A percentile compares a stretch with the other conserved stretches of the same genome.
phyloP scores from a whole-genome alignment of 2,329 filamentous ascomycete species.

The Hypoxylon sp. region DNA sequence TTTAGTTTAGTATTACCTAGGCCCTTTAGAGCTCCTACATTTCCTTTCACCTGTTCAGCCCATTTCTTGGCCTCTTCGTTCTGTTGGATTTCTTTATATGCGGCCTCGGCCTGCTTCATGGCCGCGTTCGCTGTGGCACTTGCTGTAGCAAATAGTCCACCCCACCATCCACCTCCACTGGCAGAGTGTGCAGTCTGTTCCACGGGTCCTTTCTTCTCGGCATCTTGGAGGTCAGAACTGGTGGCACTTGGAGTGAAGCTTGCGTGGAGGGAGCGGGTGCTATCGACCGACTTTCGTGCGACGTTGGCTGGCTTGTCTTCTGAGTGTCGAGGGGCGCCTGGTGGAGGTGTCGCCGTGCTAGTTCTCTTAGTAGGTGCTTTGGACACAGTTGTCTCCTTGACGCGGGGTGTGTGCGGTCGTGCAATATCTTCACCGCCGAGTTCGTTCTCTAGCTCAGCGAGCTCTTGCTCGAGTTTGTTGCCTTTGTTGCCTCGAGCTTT shows the following conservation, averaged over 20 bases:
- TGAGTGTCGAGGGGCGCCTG: conserved; percentile 68
- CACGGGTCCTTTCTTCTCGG: conserved; percentile 66
- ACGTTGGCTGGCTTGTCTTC: conserved; percentile 72
- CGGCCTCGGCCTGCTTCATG: conserved; percentile 91
- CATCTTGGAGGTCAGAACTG: conserved; percentile 72
- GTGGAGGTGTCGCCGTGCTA: conserved; percentile 65
- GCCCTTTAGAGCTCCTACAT: conserved; percentile 82
- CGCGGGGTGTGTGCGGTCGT: conserved; percentile 86
- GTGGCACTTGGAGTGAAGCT: conserved; percentile 79
- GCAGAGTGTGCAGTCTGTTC: conserved; percentile 59
- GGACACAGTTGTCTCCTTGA: conserved; percentile 67
- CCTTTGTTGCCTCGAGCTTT: conserved; percentile 58
- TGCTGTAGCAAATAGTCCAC: conserved; percentile 84
- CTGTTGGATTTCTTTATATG: conserved; percentile 94
- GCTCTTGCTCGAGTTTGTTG: conserved; percentile 72
- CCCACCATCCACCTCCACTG: conserved; percentile 86
- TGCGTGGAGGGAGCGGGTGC: conserved; percentile 77
- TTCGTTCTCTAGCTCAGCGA: conserved; percentile 87
- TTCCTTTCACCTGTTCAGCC: conserved; percentile 93
- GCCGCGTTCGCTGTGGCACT: conserved; percentile 75
- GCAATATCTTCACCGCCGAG: conserved; percentile 80
- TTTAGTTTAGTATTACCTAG: conserved; percentile 71
- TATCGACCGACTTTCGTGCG: conserved; percentile 83
- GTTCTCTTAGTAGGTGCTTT: conserved; percentile 60
- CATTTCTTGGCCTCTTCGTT: conserved; percentile 97